Evolutionary conservation across 1,284 basidiomycete genomes (phyloP).

Genomic region (Sphagnurus paluster): DNA sequence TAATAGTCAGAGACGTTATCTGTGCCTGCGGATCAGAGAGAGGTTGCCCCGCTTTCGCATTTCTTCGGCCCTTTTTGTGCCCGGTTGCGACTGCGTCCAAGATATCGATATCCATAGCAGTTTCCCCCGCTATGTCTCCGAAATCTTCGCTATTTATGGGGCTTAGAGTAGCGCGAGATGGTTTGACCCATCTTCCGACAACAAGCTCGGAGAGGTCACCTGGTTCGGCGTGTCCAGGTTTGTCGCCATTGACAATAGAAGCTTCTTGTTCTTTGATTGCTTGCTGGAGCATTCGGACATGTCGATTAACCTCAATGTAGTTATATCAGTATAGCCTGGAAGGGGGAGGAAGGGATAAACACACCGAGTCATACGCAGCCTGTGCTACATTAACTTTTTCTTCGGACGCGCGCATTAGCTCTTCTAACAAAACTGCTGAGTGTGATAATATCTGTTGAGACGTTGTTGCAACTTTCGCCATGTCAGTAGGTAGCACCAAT

Average conservation of each 20-base stretch:
- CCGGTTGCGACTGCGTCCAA: slow-evolving; percentile 5
- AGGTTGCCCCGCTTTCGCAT: slow-evolving; percentile 17
- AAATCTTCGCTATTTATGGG: slow-evolving; percentile 35
- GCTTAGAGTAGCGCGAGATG: slow-evolving; percentile 39
- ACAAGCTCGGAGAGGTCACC: slow-evolving; percentile 61
- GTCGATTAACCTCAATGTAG: slow-evolving; percentile 54
- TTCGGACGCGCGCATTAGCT: slow-evolving; percentile 59
- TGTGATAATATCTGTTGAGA: slow-evolving; percentile 54
- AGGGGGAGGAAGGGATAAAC: slow-evolving; percentile 22
- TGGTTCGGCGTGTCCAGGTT: slow-evolving; percentile 52
- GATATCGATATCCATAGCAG: slow-evolving; percentile 6
- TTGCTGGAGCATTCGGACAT: slow-evolving; percentile 72
- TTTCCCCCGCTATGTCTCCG: slow-evolving; percentile 9
- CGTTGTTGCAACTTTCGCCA: slow-evolving; percentile 30
- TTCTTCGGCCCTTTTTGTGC: slow-evolving; percentile 22
- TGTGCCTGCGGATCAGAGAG: slow-evolving; percentile 2
- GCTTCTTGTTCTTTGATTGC: slow-evolving; percentile 74
- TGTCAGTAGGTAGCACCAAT: slow-evolving; percentile 18
- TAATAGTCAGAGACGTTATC: slow-evolving; percentile 37
- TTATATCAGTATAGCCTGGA: slow-evolving; percentile 5
- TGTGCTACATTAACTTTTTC: slow-evolving; percentile 76
- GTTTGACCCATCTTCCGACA: slow-evolving; percentile 17
- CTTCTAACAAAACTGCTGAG: slow-evolving; percentile 60
- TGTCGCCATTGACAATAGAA: slow-evolving; percentile 52
- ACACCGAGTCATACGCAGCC: slow-evolving; percentile 65